Percentiles rank a stretch among this genome's conserved stretches.
Conservation (phyloP, 352 stramenopile species). For the Phytophthora melonis region DNA sequence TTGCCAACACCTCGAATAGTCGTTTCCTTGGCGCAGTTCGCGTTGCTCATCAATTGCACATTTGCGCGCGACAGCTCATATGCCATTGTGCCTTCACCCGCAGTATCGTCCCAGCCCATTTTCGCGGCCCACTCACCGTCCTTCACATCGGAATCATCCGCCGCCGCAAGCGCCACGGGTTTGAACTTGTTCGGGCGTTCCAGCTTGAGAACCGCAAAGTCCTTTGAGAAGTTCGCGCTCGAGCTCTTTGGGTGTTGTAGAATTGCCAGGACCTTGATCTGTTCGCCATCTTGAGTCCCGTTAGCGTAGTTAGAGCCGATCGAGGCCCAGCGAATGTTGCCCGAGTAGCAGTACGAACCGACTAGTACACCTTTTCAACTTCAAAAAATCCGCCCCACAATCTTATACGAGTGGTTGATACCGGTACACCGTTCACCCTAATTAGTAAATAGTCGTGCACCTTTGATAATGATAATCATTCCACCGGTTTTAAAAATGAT, state of each 20-base stretch:
- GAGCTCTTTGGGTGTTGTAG: constrained; percentile 51
- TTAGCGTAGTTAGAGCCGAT: constrained; percentile 60
- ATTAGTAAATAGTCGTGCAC: too few species aligned
- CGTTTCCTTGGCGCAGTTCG: constrained; percentile 32
- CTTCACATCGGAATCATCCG: constrained; percentile 18
- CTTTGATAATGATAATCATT: too few species aligned
- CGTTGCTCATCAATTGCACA: constrained; percentile 44
- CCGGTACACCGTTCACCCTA: constrained; percentile 20
- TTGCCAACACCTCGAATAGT: constrained; percentile 33
- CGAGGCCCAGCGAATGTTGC: constrained; percentile 39
- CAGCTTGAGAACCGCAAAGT: constrained; percentile 61
- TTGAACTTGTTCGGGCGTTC: constrained; percentile 39
- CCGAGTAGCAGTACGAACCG: constrained; percentile 46
- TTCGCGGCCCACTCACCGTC: constrained; percentile 33
- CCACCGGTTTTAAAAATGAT: constrained; percentile 38
- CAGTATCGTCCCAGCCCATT: constrained; percentile 39
- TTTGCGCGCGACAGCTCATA: constrained; percentile 38
- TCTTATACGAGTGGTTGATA: too few species aligned
- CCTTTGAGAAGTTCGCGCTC: constrained; percentile 23
- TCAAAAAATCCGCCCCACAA: constrained; percentile 37
- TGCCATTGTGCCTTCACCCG: constrained; percentile 22
- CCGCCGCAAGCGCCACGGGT: constrained; percentile 34
- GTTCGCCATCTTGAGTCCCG: constrained; percentile 49
- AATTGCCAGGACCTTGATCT: constrained; percentile 45
- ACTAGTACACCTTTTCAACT: constrained; percentile 42